Evolutionary conservation across 805 yeast species (phyloP).

Genomic region (Brettanomyces sp.): DNA sequence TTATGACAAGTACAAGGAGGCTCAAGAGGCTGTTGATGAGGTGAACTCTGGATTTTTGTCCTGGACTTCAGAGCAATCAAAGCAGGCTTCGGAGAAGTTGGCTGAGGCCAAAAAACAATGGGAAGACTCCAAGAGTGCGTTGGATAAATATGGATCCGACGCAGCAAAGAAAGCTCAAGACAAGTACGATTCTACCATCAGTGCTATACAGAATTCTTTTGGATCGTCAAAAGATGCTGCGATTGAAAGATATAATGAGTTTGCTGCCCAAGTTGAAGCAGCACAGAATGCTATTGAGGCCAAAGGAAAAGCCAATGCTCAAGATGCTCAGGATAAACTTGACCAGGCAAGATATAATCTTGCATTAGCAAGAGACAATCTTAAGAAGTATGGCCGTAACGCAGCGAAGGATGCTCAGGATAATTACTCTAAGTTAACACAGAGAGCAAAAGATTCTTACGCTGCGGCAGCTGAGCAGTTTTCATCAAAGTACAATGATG

Average conservation of each 20-base stretch:
- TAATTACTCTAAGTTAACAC: neutral
- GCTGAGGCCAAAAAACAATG: neutral
- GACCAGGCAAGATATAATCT: constrained; percentile 27
- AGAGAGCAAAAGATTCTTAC: neutral
- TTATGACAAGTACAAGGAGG: neutral
- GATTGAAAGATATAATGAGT: neutral
- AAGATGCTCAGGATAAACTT: constrained; percentile 26
- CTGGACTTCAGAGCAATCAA: constrained; percentile 14
- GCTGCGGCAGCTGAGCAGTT: neutral
- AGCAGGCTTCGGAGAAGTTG: neutral
- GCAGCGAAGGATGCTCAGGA: constrained; percentile 2
- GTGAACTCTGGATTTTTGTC: constrained; percentile 10
- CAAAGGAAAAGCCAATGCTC: constrained; percentile 22
- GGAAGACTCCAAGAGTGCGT: neutral
- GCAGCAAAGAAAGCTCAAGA: constrained; percentile 20
- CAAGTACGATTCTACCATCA: constrained; percentile 10
- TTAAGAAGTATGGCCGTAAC: constrained; percentile 8
- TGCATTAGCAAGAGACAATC: constrained; percentile 22
- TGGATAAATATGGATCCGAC: constrained; percentile 11
- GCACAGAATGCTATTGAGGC: constrained; percentile 22
- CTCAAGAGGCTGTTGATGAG: neutral
- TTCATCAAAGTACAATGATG: neutral
- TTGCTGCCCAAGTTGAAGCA: constrained; percentile 6
- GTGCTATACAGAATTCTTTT: neutral
- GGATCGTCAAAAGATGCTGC: neutral